phyloP scores from a whole-genome alignment of 495 filamentous ascomycete species.

The Aspergillus panamensis region DNA sequence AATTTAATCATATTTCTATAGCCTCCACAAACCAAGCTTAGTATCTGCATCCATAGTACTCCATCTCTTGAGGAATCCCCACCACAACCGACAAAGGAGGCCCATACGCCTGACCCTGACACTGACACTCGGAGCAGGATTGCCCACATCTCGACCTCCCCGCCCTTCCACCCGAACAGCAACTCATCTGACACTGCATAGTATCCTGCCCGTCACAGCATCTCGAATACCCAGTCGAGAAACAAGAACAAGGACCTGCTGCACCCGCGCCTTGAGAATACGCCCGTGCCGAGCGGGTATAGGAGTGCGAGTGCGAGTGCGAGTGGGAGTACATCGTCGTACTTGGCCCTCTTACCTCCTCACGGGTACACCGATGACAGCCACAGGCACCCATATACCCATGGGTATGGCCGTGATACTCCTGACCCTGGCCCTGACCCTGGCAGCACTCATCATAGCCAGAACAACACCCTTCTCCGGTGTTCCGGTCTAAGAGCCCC shows the following conservation, averaged over 20 bases:
- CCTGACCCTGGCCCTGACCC: background rate
- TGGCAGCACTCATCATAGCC: background rate
- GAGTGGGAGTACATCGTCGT: too few species aligned
- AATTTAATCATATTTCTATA: too few species aligned
- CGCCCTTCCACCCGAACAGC: constrained; percentile 10
- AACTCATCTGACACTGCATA: constrained; percentile 7
- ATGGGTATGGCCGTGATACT: background rate
- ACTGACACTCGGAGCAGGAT: background rate
- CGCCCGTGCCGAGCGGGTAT: too few species aligned
- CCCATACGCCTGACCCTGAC: constrained; percentile 11
- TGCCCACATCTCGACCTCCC: background rate
- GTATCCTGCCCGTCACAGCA: too few species aligned
- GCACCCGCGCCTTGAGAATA: too few species aligned
- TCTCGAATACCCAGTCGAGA: too few species aligned
- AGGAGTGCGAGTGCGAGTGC: too few species aligned
- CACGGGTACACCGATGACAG: too few species aligned
- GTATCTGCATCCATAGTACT: background rate
- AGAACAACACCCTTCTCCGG: background rate
- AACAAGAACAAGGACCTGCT: too few species aligned
- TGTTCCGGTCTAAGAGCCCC: background rate
- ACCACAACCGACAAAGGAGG: constrained; percentile 17
- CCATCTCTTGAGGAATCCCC: constrained; percentile 5
- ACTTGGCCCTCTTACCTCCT: too few species aligned
- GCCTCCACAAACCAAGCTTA: background rate
- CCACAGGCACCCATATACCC: background rate